Percentiles rank a stretch among this genome's conserved stretches.
These are phyloP conservation scores for Dendryphion nanum DNA, from an alignment of 2,329 filamentous ascomycete species.

Conservation along the genomic window DNA sequence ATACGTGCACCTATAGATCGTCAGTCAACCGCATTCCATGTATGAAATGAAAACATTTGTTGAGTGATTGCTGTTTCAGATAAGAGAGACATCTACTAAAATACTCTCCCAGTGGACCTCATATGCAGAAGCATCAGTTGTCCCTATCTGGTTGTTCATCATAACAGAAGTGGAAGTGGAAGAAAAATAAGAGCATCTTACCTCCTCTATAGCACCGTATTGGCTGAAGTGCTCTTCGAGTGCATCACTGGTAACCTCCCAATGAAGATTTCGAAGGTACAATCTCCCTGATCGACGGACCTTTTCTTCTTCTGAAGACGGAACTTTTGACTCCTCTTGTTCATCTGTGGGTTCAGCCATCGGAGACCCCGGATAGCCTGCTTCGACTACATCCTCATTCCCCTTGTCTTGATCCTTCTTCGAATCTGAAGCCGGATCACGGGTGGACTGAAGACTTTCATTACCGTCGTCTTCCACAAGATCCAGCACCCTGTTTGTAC, in stretches of 20 bases:
- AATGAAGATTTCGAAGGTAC: constrained; percentile 87
- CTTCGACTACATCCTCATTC: not conserved
- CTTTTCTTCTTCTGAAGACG: constrained; percentile 53
- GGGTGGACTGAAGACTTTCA: too few species aligned
- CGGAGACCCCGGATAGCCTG: too few species aligned
- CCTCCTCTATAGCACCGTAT: constrained; percentile 82
- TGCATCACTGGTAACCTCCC: constrained; percentile 74
- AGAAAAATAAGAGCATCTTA: constrained; percentile 51
- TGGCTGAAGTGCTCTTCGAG: constrained; percentile 68
- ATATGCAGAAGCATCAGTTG: constrained; percentile 93
- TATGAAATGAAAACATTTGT: not conserved
- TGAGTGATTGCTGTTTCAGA: constrained; percentile 62
- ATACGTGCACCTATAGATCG: constrained; percentile 73
- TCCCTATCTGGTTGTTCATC: constrained; percentile 99
- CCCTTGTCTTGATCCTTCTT: not conserved
- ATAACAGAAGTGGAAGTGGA: constrained; percentile 43
- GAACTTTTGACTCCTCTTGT: not conserved
- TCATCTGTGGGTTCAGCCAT: constrained; percentile 4
- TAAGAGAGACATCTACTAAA: constrained; percentile 99
- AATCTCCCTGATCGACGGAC: constrained; percentile 74
- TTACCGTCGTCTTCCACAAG: constrained; percentile 76
- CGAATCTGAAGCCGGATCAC: too few species aligned
- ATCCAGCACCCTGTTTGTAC: constrained; percentile 82
- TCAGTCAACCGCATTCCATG: constrained; percentile 6
- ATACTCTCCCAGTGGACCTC: constrained; percentile 93